phyloP scores from a whole-genome alignment of 208 protist genomes.

The Leishmania aethiopica region DNA sequence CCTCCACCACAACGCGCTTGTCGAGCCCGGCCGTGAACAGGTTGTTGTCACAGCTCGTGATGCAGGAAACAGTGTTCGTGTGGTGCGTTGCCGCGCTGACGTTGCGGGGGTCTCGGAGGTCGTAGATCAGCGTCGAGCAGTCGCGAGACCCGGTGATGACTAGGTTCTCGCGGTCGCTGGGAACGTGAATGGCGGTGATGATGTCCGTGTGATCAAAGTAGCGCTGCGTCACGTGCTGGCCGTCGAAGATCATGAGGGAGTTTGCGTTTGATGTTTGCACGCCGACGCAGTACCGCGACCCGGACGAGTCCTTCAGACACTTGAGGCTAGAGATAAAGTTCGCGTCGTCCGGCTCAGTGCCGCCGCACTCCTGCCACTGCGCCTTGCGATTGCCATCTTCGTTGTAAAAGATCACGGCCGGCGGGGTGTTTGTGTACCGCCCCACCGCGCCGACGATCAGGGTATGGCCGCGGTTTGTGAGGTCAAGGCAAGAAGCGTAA shows the following conservation, averaged over 20 bases:
- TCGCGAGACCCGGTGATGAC: conserved; percentile 87
- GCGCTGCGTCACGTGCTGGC: conserved; percentile 59
- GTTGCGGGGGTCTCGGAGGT: conserved; percentile 49
- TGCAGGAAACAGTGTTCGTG: conserved; percentile 76
- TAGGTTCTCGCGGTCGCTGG: conserved; percentile 59
- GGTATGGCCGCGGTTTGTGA: conserved; percentile 70
- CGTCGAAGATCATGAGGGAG: conserved; percentile 69
- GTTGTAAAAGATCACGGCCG: conserved; percentile 81
- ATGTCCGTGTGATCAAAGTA: conserved; percentile 87
- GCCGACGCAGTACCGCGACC: conserved; percentile 65
- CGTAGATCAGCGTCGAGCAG: conserved; percentile 81
- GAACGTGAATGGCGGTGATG: conserved; percentile 78
- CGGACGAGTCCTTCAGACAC: conserved; percentile 40
- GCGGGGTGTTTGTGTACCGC: conserved; percentile 41
- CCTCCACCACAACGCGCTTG: conserved; percentile 70
- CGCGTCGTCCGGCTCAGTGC: conserved; percentile 70
- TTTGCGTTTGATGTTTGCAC: conserved; percentile 46
- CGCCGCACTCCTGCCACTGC: conserved; percentile 78
- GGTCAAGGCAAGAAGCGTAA: conserved; percentile 85
- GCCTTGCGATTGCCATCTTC: conserved; percentile 55
- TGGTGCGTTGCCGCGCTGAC: conserved; percentile 61
- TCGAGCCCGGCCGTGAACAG: conserved; percentile 87
- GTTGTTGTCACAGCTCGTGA: conserved; percentile 76
- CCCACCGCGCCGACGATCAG: conserved; percentile 82
- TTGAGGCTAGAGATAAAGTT: conserved; percentile 80